Evolutionary conservation across 129 eudicot species (phyloP), one percentile per base, ranked within the genome.

Genomic region (Smallanthus sonchifolius): DNA sequence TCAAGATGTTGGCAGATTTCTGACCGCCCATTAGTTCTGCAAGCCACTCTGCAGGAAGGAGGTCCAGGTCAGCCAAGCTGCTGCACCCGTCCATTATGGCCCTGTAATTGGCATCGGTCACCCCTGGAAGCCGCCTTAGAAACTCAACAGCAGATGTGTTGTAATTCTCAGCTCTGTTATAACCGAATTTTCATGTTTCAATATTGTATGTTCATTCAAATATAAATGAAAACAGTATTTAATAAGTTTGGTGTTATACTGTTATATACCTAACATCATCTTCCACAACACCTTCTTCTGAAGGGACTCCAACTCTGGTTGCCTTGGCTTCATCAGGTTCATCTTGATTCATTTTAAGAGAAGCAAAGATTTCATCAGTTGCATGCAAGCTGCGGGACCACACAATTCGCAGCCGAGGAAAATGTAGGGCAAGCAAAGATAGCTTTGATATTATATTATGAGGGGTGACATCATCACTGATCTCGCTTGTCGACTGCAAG

Each of bases 321-420:
- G 97, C 98, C 86, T 88, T 94, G 62, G 83, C 86, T 82, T 94
- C 98, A 79, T 94, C 97, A 7, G 98, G 98, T 75, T 94, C 98
- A 47, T 94, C 97, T 72, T 94, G 98, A 71, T 94, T 94, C 67
- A 83, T 84, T 82, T 94, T 94, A 8, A 94, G 90, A 36, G 92
- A 83, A 66, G 96, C 86, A 69, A 88, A 94, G 36, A 94, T 94
- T 65, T 94, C 97, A n/a, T 97, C 97, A 48, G 98, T 94, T 42
- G 98, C 98, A 83, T 88, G 97, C 84, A 94, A 85, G 80, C 98
- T 90, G 52, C 98, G 98, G 17, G 98, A 94, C 98, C 98, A 94
- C 28, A 90, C 91, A 38, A 90, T 85, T 30, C 98, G 97, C 72
- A 94, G 78, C 30, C 98, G 89, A 38, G 98, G 98, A 72, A 90